Evolutionary conservation across 1,284 basidiomycete species (phyloP).

Genomic region (Austroboletus novae-zelandiae): DNA sequence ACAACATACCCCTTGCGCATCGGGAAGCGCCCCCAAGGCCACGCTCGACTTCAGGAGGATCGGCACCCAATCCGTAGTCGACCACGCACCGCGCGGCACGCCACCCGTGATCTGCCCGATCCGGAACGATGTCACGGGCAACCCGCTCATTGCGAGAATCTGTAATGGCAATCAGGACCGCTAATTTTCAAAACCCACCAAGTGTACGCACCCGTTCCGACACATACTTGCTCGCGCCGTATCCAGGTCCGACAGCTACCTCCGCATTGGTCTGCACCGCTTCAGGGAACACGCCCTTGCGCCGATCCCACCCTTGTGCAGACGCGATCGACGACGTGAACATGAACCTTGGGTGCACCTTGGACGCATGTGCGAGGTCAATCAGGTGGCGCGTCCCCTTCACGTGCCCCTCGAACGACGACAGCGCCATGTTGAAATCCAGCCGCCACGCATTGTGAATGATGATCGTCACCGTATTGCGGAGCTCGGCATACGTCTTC

Average conservation of each 20-base stretch:
- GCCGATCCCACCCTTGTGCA: conserved; percentile 22
- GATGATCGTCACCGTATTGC: conserved; percentile 23
- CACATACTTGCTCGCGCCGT: conserved; percentile 26
- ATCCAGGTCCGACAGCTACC: conserved; percentile 17
- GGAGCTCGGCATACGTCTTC: conserved; percentile 22
- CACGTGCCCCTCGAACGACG: conserved; percentile 35
- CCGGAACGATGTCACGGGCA: conserved; percentile 18
- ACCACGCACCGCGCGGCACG: conserved; percentile 22
- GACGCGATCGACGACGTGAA: conserved; percentile 32
- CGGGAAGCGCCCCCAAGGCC: conserved; percentile 19
- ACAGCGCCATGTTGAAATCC: conserved; percentile 36
- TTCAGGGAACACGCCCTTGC: conserved; percentile 18
- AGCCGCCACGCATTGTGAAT: conserved; percentile 36
- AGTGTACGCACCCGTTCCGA: conserved; percentile 23
- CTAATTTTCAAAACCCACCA: not conserved
- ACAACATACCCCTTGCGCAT: conserved; percentile 17
- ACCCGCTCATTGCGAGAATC: conserved; percentile 19
- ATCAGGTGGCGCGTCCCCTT: conserved; percentile 29
- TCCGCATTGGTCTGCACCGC: conserved; percentile 15
- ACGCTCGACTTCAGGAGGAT: conserved; percentile 28
- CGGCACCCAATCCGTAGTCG: conserved; percentile 22
- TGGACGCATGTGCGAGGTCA: conserved; percentile 21
- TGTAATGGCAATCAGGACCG: not conserved
- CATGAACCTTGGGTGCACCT: conserved; percentile 23
- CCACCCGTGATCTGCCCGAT: conserved; percentile 25